A percentile compares a stretch with the other conserved stretches of the same genome.
phyloP scores from a whole-genome alignment of 805 yeast genomes.

The Ogataea sp. region DNA sequence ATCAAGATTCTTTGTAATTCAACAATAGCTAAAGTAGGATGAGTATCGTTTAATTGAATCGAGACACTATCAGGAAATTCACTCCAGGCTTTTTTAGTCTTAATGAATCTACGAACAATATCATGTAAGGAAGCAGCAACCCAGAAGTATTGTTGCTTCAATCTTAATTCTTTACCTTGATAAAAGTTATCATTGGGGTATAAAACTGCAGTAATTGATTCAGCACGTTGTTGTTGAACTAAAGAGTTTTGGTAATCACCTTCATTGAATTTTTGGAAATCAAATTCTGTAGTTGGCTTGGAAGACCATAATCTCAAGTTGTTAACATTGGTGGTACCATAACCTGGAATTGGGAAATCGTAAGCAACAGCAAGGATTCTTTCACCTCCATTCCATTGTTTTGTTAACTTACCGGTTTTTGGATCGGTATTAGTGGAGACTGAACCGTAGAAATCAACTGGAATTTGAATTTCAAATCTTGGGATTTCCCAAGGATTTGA shows the following conservation, averaged over 20 bases:
- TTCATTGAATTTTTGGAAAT: slow-evolving; percentile 80
- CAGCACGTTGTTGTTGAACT: slow-evolving; percentile 78
- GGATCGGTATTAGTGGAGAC: slow-evolving; percentile 50
- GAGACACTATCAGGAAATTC: slow-evolving; percentile 83
- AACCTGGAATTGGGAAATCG: slow-evolving; percentile 92
- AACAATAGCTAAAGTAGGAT: slow-evolving; percentile 86
- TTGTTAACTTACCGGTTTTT: slow-evolving; percentile 46
- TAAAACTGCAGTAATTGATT: slow-evolving; percentile 83
- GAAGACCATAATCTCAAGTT: slow-evolving; percentile 89
- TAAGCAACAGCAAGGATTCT: slow-evolving; percentile 83
- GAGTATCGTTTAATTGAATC: slow-evolving; percentile 91
- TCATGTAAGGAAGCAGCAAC: slow-evolving; percentile 91
- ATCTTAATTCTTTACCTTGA: slow-evolving; percentile 82
- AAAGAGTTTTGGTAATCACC: slow-evolving; percentile 89
- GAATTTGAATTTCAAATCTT: slow-evolving; percentile 78
- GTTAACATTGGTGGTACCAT: slow-evolving; percentile 72
- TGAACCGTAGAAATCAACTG: slow-evolving; percentile 83
- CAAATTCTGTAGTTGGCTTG: slow-evolving; percentile 84
- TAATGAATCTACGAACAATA: slow-evolving; percentile 83
- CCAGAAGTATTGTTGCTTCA: slow-evolving; percentile 96
- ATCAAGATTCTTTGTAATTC: slow-evolving; percentile 82
- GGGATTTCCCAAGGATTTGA: slow-evolving; percentile 93
- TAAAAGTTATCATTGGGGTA: slow-evolving; percentile 93
- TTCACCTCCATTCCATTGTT: slow-evolving; percentile 83
- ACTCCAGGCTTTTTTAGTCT: slow-evolving; percentile 65